A percentile compares a stretch with the other conserved stretches of the same genome.
Conservation (phyloP, 257 asterid genomes). For the Cordia subcordata region DNA sequence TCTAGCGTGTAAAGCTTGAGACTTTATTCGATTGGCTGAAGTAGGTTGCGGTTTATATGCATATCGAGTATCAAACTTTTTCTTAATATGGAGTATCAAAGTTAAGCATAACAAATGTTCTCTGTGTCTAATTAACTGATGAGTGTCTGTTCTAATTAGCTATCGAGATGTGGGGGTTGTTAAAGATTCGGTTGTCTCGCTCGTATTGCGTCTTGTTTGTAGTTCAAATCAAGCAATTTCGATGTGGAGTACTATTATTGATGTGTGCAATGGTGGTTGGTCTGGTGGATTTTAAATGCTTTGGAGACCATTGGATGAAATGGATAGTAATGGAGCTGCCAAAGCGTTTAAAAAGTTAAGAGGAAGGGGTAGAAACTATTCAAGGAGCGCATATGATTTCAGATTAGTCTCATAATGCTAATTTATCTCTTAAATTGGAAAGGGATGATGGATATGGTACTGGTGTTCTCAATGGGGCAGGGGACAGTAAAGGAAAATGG, state of each 20-base stretch:
- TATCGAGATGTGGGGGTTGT: constrained; percentile 8
- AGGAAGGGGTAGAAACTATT: constrained; percentile 21
- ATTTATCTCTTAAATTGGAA: constrained; percentile 3
- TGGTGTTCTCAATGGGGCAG: constrained; percentile 13
- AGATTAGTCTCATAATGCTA: constrained; percentile 20
- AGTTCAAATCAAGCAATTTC: background rate
- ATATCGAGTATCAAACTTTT: constrained; percentile 12
- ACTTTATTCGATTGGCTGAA: constrained; percentile 4
- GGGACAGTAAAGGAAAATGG: constrained; percentile 12
- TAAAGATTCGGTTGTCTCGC: background rate
- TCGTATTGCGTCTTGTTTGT: background rate
- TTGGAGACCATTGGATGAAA: constrained; percentile 26
- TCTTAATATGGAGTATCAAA: no score
- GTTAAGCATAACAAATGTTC: constrained; percentile 23
- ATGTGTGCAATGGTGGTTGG: constrained; percentile 7
- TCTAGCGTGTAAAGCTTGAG: constrained; percentile 3
- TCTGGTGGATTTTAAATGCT: constrained; percentile 9
- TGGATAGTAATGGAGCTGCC: constrained; percentile 50
- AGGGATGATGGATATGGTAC: constrained; percentile 6
- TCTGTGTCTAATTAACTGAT: constrained; percentile 39
- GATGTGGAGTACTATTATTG: constrained; percentile 1
- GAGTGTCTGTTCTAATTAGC: constrained; percentile 15
- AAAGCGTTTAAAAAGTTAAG: constrained; percentile 19
- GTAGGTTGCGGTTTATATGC: background rate
- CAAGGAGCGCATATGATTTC: constrained; percentile 16